phyloP scores from a whole-genome alignment of 768 basidiomycete species.

The Crassisporium funariophilum region DNA sequence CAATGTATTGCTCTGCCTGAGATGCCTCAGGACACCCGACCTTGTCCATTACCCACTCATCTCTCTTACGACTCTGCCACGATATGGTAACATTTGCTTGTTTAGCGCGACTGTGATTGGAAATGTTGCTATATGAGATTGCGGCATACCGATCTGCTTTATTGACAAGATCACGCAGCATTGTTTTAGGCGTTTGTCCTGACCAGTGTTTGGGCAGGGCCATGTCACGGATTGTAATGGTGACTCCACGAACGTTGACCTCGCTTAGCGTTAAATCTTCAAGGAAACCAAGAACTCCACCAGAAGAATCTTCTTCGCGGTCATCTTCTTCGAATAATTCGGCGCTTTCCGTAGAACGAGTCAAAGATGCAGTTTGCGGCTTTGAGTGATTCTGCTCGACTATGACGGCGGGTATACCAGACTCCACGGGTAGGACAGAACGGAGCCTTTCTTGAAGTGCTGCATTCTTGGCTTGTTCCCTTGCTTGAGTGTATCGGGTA shows the following conservation, averaged over 20 bases:
- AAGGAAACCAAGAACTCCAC: constrained; percentile 74
- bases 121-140: constrained; percentile 65
- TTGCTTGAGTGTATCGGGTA: constrained; percentile 53
- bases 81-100: constrained; percentile 72
- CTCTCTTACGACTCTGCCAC: constrained; percentile 64
- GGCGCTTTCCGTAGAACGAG: constrained; percentile 6
- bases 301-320: constrained; percentile 50
- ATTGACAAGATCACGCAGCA: constrained; percentile 67
- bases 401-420: background rate
- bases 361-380: background rate
- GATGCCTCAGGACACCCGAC: constrained; percentile 74
- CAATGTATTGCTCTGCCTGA: constrained; percentile 90
- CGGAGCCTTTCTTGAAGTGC: constrained; percentile 47
- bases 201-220: constrained; percentile 81
- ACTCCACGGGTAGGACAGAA: constrained; percentile 1
- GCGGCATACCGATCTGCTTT: constrained; percentile 78
- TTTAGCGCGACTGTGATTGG: constrained; percentile 72
- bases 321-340: constrained; percentile 60
- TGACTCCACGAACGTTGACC: constrained; percentile 54
- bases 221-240: constrained; percentile 68
- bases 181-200: constrained; percentile 74
- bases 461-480: constrained; percentile 47
- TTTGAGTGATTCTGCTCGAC: constrained; percentile 5
- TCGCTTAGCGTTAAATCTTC: constrained; percentile 64
- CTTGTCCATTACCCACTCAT: constrained; percentile 82